Base-by-base conservation (phyloP, 2,329 filamentous ascomycete species). In the Diplodia scrobiculata region DNA sequence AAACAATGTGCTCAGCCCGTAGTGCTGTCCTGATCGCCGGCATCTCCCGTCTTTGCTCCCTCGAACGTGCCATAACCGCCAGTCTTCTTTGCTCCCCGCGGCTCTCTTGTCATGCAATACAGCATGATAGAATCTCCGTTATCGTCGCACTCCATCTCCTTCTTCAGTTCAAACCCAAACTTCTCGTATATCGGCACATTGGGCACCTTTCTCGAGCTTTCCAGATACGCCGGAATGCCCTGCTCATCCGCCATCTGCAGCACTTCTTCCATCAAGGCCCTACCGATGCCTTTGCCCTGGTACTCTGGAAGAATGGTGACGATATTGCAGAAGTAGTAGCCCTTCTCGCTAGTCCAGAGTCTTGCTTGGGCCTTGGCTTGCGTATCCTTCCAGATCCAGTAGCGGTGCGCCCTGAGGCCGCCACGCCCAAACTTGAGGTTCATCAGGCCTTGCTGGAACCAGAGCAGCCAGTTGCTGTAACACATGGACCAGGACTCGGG, bases 311-410 rank as follows among this genome's bases (percentile, higher is more conserved):
- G 74, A 1, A 91, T 89, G 0, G 89, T 88, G 71, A 91, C 86
- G 68, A 91, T 90, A 72, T 91, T 92, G 69, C 89, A 88, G 70
- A 91, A 91, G 72, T 91, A 91, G 72, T 91, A 91, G 0, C 89
- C 89, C 5, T 82, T 79, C 0, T 83, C 81, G 66, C 90, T 87
- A 0, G 79, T 85, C 89, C 89, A 91, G 3, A 91, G 76, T 29
- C 84, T 77, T 0, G 79, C 78, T 65, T 91, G 89, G 0, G 84
- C 86, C 47, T 84, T 79, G 0, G 83, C 81, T 74, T 92, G 89
- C 5, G 84, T 81, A 4, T 81, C 80, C 72, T 91, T 91, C 89
- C 88, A 91, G 70, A 91, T 89, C 75, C 85, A 88, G 73, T 91
- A 91, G 5, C 89, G 84, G 77, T 83, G 84, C 7, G 87, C 84